Base-by-base conservation (phyloP, 2,329 filamentous ascomycete species). In the Aspergillus unguis region DNA sequence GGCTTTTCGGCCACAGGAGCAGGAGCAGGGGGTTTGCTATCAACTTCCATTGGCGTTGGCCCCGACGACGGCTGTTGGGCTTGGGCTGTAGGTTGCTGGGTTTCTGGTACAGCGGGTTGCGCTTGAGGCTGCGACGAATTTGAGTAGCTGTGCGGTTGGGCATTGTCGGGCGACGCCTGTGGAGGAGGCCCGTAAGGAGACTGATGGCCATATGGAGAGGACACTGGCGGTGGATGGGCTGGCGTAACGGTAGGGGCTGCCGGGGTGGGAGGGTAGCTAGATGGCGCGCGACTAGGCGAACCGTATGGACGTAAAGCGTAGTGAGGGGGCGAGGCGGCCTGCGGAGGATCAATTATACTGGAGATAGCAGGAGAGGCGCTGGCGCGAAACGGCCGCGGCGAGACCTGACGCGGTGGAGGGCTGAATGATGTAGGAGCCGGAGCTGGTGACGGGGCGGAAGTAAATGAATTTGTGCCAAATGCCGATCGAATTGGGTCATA, bases 281-380 rank as follows among this genome's bases (percentile, higher is more conserved):
- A 53, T 10, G 61, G 58, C 52, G 61, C 61, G 58, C 64, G 61
- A 25, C 56, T 57, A 5, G 67, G 65, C 5, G 67, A 65, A 5
- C 62, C 55, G 48, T 67, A 67, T 6, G 61, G 56, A 3, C 63
- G 62, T 11, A 57, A 52, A 28, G 64, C 57, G 51, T 69, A 68
- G n/a, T 65, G 46, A 2, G 61, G 57, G 33, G 68, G 67, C 4
- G 64, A 50, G 43, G 46, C 66, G 65, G 68, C 66, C 31, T 69
- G 62, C 56, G 62, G 70, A 65, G 86, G 87, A 61, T 96, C 90
- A 46, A 96, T 89, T 52, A 96, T 80, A 71, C 90, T 95, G 5
- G 90, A 87, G 61, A 96, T 96, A 2, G 92, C 92, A 1, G 92
- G 92, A 4, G 92, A 96, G 36, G 88, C 88, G 67, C 88, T 92